Percentiles rank a stretch among this genome's conserved stretches.
phyloP scores from a whole-genome alignment of 208 protist species.

The Leishmania gerbilli region DNA sequence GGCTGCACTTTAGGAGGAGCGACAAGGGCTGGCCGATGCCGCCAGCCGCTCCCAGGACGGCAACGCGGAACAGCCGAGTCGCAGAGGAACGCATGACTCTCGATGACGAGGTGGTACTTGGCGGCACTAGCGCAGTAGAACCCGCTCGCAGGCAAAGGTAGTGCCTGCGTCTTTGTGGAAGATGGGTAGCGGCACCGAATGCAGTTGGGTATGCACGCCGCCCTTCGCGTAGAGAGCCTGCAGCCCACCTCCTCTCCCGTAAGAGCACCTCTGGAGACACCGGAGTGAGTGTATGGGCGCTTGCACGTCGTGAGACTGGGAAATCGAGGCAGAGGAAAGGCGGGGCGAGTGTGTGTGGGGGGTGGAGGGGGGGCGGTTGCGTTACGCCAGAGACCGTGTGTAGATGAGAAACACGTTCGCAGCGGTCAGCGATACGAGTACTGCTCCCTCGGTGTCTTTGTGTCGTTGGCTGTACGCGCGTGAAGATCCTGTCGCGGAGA shows the following conservation, averaged over 20 bases:
- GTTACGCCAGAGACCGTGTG: background rate
- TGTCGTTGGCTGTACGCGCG: background rate
- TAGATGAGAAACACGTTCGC: background rate
- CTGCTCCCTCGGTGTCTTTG: background rate
- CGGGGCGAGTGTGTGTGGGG: background rate
- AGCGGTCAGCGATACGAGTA: background rate
- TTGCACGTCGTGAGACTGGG: background rate
- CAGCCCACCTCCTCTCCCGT: background rate
- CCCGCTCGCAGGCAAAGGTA: background rate
- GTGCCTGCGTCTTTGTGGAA: background rate
- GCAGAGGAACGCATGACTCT: conserved; percentile 21
- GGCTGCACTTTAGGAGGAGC: conserved; percentile 91
- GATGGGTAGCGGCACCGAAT: background rate
- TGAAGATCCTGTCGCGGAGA: background rate
- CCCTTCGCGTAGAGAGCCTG: background rate
- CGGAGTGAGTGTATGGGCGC: background rate
- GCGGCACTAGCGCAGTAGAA: background rate
- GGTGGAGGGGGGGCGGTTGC: background rate
- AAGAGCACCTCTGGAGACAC: background rate
- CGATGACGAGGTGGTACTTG: background rate
- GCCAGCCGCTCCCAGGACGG: conserved; percentile 94
- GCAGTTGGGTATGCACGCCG: background rate
- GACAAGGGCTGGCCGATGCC: conserved; percentile 97
- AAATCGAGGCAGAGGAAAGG: background rate
- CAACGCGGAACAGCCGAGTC: conserved; percentile 43